These are phyloP conservation scores for Penicillium italicum DNA, from an alignment of 2,329 filamentous ascomycete genomes.

Conservation along the genomic window DNA sequence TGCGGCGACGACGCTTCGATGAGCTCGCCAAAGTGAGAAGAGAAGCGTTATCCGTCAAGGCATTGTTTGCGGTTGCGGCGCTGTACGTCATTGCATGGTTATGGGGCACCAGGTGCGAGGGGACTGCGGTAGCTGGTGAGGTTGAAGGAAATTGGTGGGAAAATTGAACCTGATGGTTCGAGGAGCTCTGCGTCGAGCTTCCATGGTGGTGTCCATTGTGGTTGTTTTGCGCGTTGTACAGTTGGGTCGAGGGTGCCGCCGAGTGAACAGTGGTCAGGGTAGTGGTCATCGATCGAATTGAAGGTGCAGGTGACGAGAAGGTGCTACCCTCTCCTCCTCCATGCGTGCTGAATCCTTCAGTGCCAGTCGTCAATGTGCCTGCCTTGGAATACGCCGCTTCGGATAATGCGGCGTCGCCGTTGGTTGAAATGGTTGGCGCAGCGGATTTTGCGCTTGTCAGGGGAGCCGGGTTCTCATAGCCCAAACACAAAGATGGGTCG, in stretches of 20 bases:
- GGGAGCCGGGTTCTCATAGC: slow-evolving; percentile 58
- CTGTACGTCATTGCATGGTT: slow-evolving; percentile 56
- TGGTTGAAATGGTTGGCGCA: slow-evolving; percentile 78
- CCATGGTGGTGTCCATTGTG: slow-evolving; percentile 33
- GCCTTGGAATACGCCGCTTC: slow-evolving; percentile 74
- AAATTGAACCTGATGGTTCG: slow-evolving; percentile 50
- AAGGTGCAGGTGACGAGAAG: slow-evolving; percentile 63
- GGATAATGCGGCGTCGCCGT: slow-evolving; percentile 70
- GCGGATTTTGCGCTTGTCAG: slow-evolving; percentile 66
- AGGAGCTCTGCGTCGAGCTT: slow-evolving; percentile 37
- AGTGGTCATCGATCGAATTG: slow-evolving; percentile 62
- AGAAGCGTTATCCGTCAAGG: slow-evolving; percentile 63
- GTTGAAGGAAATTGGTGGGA: slow-evolving; percentile 57
- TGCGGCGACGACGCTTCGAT: slow-evolving; percentile 60
- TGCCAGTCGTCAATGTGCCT: slow-evolving; percentile 65
- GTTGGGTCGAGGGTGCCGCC: slow-evolving; percentile 51
- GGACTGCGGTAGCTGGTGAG: slow-evolving; percentile 58
- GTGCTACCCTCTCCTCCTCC: slow-evolving; percentile 66
- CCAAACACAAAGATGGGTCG: slow-evolving; percentile 60
- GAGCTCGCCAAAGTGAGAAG: slow-evolving; percentile 64
- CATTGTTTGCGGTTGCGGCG: slow-evolving; percentile 59
- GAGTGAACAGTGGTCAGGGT: slow-evolving; percentile 66
- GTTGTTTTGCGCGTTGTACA: slow-evolving; percentile 36
- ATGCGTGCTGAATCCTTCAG: slow-evolving; percentile 61
- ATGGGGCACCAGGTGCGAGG: slow-evolving; percentile 54